Base-by-base conservation (phyloP, 2,329 filamentous ascomycete species). In the Fusarium sp. region DNA sequence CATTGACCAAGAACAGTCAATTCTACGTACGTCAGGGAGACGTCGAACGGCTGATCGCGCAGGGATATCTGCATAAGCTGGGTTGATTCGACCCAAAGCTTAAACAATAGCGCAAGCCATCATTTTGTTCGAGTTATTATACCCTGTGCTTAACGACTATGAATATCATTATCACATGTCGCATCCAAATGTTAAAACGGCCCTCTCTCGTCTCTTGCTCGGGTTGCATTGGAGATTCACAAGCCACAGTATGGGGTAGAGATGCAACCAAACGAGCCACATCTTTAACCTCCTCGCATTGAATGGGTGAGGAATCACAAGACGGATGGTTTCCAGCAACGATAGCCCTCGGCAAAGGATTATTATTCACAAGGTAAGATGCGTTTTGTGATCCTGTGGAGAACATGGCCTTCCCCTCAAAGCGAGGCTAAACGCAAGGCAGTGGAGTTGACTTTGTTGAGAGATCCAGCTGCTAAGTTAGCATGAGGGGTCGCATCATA, bases 1-100 rank as follows among this genome's bases (percentile, higher is more conserved):
- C 94, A 69, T 88, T 99, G 85, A 98, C 95, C 40, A 98, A 97
- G 84, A 98, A 99, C 84, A 98, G 95, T 80, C 97, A 99, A 81
- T 97, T 99, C 81, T 98, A 97, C 80, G 97, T 99, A 42, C 91
- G 96, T 56, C 95, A 98, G 80, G 96, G 95, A 27, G 97, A 99
- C 84, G 97, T 99, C 8, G 97, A 99, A 84, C 90, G 95, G 60
- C 84, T 99, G 77, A 98, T 99, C 79, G 91, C 95, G 18, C 96
- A 98, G 81, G 97, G 97, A 22, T 99, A 98, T 84, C 86, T 99
- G 74, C 95, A 98, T 83, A 95, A 95, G 79, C 88, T 99, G 76
- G 91, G 91, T 81, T 98, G 88, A 94, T 57, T 20, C 14, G 33
- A 10, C 25, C 13, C 45, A 29, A 18, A 42, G 33, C 66, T n/a